Percentiles rank a stretch among this genome's conserved stretches.
Conservation (phyloP, 2,329 filamentous ascomycete genomes). For the Triangularia setosa region DNA sequence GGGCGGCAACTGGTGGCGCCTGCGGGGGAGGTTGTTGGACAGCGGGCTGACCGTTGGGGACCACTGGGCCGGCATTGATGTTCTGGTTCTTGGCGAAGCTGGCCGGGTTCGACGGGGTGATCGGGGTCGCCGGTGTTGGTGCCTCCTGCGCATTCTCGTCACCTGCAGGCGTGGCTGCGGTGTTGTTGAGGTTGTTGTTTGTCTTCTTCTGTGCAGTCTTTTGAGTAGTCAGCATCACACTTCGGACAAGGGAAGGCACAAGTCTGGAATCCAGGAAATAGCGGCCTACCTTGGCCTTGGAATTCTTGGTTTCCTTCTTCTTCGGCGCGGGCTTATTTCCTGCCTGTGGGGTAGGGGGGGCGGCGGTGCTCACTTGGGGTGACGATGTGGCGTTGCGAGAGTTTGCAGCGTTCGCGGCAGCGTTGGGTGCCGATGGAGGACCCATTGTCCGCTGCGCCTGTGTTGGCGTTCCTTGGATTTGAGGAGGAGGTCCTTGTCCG, state of each 20-base stretch:
- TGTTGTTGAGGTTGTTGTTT: slow-evolving; percentile 50
- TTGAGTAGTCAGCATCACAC: slow-evolving; percentile 29
- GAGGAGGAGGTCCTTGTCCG: slow-evolving; percentile 44
- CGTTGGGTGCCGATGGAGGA: slow-evolving; percentile 58
- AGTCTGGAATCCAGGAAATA: neutral
- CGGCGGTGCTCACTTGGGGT: slow-evolving; percentile 60
- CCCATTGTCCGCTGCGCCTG: slow-evolving; percentile 65
- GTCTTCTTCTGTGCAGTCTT: slow-evolving; percentile 59
- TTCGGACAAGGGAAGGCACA: neutral
- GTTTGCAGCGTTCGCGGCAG: slow-evolving; percentile 38
- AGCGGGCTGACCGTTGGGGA: slow-evolving; percentile 42
- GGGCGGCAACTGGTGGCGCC: slow-evolving; percentile 41
- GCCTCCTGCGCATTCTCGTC: slow-evolving; percentile 53
- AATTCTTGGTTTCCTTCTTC: slow-evolving; percentile 67
- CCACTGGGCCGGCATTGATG: slow-evolving; percentile 35
- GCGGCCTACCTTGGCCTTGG: slow-evolving; percentile 63
- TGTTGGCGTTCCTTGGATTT: slow-evolving; percentile 61
- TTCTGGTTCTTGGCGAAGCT: slow-evolving; percentile 48
- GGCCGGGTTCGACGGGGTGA: slow-evolving; percentile 53
- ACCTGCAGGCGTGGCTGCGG: slow-evolving; percentile 55
- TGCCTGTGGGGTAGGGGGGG: slow-evolving; percentile 74
- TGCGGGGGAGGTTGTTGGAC: slow-evolving; percentile 42
- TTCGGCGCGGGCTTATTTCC: slow-evolving; percentile 69
- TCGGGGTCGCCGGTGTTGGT: slow-evolving; percentile 60
- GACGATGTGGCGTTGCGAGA: slow-evolving; percentile 56